Evolutionary conservation across 805 yeast species (phyloP).

Genomic region (Kodamaea nitidulidarum): DNA sequence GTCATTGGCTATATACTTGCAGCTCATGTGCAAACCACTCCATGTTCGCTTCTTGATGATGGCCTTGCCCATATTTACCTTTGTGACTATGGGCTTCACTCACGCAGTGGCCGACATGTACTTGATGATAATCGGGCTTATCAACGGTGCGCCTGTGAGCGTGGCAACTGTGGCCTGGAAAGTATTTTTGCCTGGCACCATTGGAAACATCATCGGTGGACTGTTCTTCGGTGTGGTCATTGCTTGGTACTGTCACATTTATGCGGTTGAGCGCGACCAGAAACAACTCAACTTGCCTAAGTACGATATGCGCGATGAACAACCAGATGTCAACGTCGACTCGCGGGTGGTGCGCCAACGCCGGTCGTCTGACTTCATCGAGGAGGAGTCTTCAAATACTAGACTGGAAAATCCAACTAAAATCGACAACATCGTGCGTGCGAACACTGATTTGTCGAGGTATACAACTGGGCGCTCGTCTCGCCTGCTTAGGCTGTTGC

Average conservation of each 20-base stretch:
- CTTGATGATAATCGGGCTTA: conserved; percentile 58
- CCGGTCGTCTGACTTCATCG: conserved; percentile 2
- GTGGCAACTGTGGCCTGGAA: conserved; percentile 72
- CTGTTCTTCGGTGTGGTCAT: conserved; percentile 55
- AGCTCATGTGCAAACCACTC: conserved; percentile 71
- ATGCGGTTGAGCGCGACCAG: conserved; percentile 70
- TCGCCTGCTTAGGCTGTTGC: conserved; percentile 5
- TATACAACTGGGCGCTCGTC: conserved; percentile 3
- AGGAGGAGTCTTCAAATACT: conserved; percentile 5
- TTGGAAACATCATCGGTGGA: conserved; percentile 84
- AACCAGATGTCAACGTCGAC: conserved; percentile 72
- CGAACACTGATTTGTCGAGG: conserved; percentile 12
- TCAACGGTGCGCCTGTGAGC: conserved; percentile 60
- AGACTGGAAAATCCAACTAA: conserved; percentile 2
- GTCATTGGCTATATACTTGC: conserved; percentile 69
- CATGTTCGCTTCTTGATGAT: conserved; percentile 70
- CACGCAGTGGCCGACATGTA: conserved; percentile 85
- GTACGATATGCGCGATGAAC: conserved; percentile 73
- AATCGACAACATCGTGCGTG: conserved; percentile 7
- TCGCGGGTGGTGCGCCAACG: conserved; percentile 64
- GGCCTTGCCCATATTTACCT: conserved; percentile 67
- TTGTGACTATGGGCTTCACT: conserved; percentile 74
- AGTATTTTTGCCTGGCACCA: conserved; percentile 59
- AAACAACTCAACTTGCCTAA: conserved; percentile 57
- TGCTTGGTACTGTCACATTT: conserved; percentile 71